phyloP scores from a whole-genome alignment of 1,284 basidiomycete genomes.

The Melampsora americana region DNA sequence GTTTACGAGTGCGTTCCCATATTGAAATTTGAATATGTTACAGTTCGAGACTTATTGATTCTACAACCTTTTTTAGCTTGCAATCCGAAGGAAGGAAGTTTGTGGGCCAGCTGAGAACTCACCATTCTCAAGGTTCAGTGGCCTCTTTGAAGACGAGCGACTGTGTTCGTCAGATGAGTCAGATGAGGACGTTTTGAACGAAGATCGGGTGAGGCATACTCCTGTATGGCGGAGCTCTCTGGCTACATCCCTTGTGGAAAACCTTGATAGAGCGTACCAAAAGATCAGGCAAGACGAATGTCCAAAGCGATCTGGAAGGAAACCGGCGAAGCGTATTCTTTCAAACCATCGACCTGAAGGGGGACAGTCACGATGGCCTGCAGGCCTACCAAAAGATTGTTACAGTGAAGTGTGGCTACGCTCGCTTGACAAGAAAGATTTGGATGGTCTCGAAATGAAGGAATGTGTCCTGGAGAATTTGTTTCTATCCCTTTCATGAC shows the following conservation, averaged over 20 bases:
- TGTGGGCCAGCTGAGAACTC: no score
- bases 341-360: not conserved
- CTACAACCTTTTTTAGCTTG: not conserved
- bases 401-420: not conserved
- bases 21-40: no score
- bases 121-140: not conserved
- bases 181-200: not conserved
- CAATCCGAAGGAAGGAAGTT: not conserved
- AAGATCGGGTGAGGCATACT: slow-evolving; percentile 6
- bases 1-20: no score
- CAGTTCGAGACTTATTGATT: no score
- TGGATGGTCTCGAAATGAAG: no score
- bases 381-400: not conserved
- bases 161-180: slow-evolving; percentile 29
- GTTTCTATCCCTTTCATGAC: no score
- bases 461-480: no score
- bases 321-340: slow-evolving; percentile 1
- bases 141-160: slow-evolving; percentile 13
- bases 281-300: no score
- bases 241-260: not conserved
- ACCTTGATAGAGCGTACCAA: not conserved
- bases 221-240: slow-evolving; percentile 11
- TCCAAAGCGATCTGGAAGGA: not conserved
- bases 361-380: not conserved
- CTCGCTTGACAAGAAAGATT: no score